phyloP scores from a whole-genome alignment of 1,284 basidiomycete species.

The Ceratobasidium papillatum region DNA sequence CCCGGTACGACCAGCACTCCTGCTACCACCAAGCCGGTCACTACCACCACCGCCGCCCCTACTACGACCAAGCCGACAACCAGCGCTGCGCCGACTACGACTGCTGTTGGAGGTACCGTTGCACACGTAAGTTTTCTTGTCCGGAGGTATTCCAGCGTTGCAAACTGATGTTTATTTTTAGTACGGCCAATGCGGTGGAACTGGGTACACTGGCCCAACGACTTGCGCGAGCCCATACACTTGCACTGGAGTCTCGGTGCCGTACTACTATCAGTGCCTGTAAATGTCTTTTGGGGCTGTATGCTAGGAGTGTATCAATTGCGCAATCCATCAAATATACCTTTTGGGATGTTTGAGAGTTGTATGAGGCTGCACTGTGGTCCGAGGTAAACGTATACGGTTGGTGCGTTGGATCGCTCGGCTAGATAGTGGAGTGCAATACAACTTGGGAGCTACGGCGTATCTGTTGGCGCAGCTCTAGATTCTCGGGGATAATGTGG shows the following conservation, averaged over 20 bases:
- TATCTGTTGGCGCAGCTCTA: too few species aligned
- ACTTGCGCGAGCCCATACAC: constrained; percentile 37
- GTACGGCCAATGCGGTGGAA: constrained; percentile 37
- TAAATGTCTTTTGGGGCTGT: constrained; percentile 16
- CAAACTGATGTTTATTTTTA: not conserved
- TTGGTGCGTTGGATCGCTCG: too few species aligned
- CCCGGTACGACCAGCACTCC: constrained; percentile 26
- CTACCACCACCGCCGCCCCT: not conserved
- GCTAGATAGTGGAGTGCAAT: too few species aligned
- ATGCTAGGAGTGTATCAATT: not conserved
- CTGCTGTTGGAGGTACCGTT: constrained; percentile 19
- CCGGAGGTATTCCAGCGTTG: not conserved
- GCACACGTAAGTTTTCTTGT: not conserved
- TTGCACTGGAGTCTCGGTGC: constrained; percentile 35
- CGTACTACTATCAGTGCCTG: constrained; percentile 43
- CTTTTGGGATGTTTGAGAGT: not conserved
- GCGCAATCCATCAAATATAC: not conserved
- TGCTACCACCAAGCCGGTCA: constrained; percentile 7
- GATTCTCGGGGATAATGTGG: too few species aligned
- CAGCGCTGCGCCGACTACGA: constrained; percentile 39
- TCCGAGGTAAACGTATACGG: too few species aligned
- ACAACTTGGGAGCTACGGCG: too few species aligned
- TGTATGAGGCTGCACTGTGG: not conserved
- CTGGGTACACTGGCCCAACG: constrained; percentile 43
- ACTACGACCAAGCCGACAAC: constrained; percentile 36